phyloP scores from a whole-genome alignment of 305 asterid genomes.

The Lippia alba region DNA sequence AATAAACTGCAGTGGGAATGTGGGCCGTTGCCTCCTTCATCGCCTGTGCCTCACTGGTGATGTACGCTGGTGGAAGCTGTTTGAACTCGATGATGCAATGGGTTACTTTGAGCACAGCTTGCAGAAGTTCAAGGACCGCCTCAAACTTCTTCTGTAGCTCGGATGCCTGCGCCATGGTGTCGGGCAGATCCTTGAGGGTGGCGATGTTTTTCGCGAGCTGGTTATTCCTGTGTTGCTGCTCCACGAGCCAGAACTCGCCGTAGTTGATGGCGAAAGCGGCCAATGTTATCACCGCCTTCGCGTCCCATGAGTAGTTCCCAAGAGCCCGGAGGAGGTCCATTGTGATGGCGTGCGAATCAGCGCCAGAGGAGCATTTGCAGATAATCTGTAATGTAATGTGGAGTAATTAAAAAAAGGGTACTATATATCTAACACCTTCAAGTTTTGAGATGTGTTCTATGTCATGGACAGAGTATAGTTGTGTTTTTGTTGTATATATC shows the following conservation, averaged over 20 bases:
- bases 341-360: conserved; percentile 70
- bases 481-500: background rate
- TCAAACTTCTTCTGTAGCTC: conserved; percentile 48
- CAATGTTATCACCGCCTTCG: conserved; percentile 70
- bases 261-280: conserved; percentile 85
- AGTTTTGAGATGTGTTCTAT: background rate
- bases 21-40: conserved; percentile 60
- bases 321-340: conserved; percentile 68
- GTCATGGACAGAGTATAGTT: no score
- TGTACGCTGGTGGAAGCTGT: conserved; percentile 59
- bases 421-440: no score
- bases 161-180: conserved; percentile 50
- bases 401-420: no score
- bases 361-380: conserved; percentile 63
- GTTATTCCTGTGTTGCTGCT: conserved; percentile 58
- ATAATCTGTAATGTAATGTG: conserved; percentile 49
- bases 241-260: conserved; percentile 91
- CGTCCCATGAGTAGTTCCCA: conserved; percentile 79
- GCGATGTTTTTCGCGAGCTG: conserved; percentile 78
- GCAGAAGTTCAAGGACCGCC: conserved; percentile 48
- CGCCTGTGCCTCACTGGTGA: conserved; percentile 59
- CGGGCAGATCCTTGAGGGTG: conserved; percentile 76
- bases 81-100: conserved; percentile 69
- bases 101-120: conserved; percentile 50
- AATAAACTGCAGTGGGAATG: conserved; percentile 81